Evolutionary conservation across 2,329 filamentous ascomycete species (phyloP).

Genomic region (Fusarium coicis): DNA sequence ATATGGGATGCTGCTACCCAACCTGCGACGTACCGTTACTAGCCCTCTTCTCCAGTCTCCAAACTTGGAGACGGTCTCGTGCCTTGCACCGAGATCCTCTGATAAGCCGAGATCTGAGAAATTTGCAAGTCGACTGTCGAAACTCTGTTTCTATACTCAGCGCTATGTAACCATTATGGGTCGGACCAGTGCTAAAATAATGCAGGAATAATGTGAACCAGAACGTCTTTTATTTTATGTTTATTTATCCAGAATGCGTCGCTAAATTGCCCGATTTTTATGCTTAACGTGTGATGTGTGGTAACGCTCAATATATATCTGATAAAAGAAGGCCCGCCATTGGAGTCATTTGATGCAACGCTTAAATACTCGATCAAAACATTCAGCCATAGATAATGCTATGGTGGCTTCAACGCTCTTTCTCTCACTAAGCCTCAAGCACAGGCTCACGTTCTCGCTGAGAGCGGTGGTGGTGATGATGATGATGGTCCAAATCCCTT

Average conservation of each 20-base stretch:
- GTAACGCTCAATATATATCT: constrained; percentile 15
- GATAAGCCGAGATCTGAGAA: not conserved
- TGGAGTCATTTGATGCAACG: constrained; percentile 26
- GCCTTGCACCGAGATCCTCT: constrained; percentile 8
- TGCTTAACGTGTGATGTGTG: constrained; percentile 23
- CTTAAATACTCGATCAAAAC: constrained; percentile 11
- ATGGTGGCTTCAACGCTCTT: not conserved
- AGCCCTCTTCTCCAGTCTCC: constrained; percentile 10
- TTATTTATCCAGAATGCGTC: constrained; percentile 23
- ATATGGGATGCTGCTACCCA: constrained; percentile 6
- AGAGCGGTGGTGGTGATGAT: constrained; percentile 49
- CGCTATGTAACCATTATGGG: not conserved
- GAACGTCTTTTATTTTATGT: constrained; percentile 23
- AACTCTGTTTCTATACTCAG: not conserved
- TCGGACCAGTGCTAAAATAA: not conserved
- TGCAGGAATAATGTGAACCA: not conserved
- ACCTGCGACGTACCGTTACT: constrained; percentile 10
- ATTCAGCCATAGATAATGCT: not conserved
- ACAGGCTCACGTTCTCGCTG: constrained; percentile 47
- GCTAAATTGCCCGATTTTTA: constrained; percentile 28
- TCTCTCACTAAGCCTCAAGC: constrained; percentile 27
- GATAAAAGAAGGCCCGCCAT: constrained; percentile 1
- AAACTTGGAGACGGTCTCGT: constrained; percentile 20
- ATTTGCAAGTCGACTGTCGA: not conserved
- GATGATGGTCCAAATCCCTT: constrained; percentile 48